Base-by-base conservation (phyloP, 805 yeast genomes). In the Suhomyces xylopsoci region DNA sequence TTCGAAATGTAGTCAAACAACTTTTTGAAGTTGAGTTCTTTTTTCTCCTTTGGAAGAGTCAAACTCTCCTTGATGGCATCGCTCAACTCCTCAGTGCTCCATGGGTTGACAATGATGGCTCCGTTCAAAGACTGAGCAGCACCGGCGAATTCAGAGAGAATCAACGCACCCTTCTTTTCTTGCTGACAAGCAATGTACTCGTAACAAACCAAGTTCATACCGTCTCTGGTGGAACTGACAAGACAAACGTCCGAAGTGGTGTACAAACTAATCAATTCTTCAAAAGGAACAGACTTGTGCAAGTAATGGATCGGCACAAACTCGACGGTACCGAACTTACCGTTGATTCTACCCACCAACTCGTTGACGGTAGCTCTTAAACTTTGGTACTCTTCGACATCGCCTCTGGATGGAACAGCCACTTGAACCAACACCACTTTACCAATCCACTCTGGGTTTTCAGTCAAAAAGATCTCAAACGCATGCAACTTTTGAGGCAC, bases 61-160 rank as follows among this genome's bases (percentile, higher is more conserved):
- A 94, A 78, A 15, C 96, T 86, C 65, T 91, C 97, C 63, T 85
- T 79, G 51, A 93, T 87, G 3, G 97, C 87, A 43, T 83, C 88
- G 17, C 96, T 84, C 65, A 93, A 71, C 60, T 94, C 99, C 60
- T 94, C 99, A 20, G 92, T 93, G 67, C 93, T 94, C 99, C 99
- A 94, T 3, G 99, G 99, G 65, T 94, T 94, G 19, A 94, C 96
- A 54, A 94, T 83, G 12, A 93, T 68, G 1, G 97, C 91, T 22
- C 99, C 99, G 65, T 94, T 93, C 57, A 94, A 76, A 1, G 96
- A 88, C 72, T 94, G 99, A 0, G 99, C 98, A n/a, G 99, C 99
- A 47, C 99, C 99, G 0, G 99, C 94, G 73, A 94, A 94, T 72
- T 94, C 99, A 42, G 96, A 87, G 56, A 94, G 69, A 47, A 94